A percentile compares a stretch with the other conserved stretches of the same genome.
Conservation (phyloP, 208 protist species). For the Trypanosoma cruzi region DNA sequence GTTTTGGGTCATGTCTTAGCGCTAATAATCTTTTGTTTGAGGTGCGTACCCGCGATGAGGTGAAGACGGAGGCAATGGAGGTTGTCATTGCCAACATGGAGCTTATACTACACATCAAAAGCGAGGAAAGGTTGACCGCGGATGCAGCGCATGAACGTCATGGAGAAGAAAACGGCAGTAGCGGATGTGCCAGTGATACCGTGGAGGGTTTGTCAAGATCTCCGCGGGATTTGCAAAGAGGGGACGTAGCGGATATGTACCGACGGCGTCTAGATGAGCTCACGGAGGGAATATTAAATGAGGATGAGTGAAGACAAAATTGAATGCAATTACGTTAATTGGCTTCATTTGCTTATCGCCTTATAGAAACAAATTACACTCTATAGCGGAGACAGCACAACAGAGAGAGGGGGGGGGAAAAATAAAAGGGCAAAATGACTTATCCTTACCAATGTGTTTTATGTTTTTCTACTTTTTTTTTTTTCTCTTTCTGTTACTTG, state of each 20-base stretch:
- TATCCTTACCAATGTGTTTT: background rate
- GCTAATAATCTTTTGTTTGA: conserved; percentile 42
- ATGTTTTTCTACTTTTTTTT: background rate
- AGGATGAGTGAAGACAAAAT: background rate
- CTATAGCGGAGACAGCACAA: background rate
- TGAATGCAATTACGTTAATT: too few relatives aligned
- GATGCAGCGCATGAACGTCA: background rate
- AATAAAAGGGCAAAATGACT: background rate
- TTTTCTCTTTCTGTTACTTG: conserved; percentile 23
- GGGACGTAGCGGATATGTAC: background rate
- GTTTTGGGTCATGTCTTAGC: conserved; percentile 46
- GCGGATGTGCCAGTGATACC: background rate
- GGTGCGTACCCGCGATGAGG: conserved; percentile 46
- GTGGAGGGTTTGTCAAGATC: background rate
- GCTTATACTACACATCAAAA: conserved; percentile 39
- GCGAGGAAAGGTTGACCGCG: conserved; percentile 29
- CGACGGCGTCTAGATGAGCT: conserved; percentile 8
- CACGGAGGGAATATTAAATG: conserved; percentile 4
- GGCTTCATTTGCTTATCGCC: too few relatives aligned
- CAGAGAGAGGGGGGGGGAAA: background rate
- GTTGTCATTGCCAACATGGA: conserved; percentile 45
- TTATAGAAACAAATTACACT: too few relatives aligned
- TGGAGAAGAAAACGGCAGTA: background rate
- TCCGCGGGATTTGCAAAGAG: background rate
- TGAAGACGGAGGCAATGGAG: conserved; percentile 47